These are phyloP conservation scores for Diutina catenulata DNA, from an alignment of 1,139 yeast species.

Conservation along the genomic window DNA sequence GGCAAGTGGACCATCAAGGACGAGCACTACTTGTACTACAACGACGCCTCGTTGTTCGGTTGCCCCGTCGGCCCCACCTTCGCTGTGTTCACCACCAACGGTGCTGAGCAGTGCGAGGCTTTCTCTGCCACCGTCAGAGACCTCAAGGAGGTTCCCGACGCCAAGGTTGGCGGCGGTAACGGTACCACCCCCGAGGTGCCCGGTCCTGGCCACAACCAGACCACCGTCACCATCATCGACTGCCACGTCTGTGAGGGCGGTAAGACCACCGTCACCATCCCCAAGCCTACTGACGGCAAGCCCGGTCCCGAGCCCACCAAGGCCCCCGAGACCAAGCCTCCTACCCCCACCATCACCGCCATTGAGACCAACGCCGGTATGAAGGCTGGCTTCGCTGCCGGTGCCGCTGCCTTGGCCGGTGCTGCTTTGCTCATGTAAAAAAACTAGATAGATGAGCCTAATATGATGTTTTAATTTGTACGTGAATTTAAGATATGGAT, in stretches of 20 bases:
- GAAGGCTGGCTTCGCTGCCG: neutral
- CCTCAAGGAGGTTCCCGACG: too few relatives aligned
- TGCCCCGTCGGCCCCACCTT: too few relatives aligned
- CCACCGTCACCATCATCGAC: neutral
- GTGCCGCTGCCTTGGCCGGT: conserved; percentile 3
- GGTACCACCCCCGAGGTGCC: neutral
- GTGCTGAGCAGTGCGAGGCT: too few relatives aligned
- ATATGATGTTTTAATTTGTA: too few relatives aligned
- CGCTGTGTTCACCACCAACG: too few relatives aligned
- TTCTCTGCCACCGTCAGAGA: too few relatives aligned
- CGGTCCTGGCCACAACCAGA: neutral
- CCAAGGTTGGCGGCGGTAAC: neutral
- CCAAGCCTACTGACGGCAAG: neutral
- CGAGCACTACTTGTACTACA: too few relatives aligned
- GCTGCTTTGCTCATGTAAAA: neutral
- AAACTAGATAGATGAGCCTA: too few relatives aligned
- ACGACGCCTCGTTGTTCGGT: too few relatives aligned
- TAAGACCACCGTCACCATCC: neutral
- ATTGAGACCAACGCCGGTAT: neutral
- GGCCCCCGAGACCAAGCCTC: neutral
- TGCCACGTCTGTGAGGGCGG: neutral
- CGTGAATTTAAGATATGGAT: too few relatives aligned
- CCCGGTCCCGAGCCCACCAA: neutral
- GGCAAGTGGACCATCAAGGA: too few relatives aligned
- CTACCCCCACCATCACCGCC: neutral